These are phyloP conservation scores for Alnus rubra DNA, from an alignment of 306 rosid species.

Conservation along the genomic window DNA sequence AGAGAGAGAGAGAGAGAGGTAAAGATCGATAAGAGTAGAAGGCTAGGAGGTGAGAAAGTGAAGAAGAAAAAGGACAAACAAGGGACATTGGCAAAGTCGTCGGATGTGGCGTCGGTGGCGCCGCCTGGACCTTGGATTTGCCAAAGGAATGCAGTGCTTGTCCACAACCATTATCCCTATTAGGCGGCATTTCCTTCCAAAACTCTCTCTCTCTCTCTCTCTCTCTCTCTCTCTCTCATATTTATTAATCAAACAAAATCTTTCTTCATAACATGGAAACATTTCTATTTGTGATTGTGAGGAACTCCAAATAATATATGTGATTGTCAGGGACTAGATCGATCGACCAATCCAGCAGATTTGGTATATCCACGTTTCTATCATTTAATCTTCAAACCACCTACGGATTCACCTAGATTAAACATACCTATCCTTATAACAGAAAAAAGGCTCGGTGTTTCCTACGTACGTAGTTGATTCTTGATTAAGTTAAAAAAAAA, in stretches of 20 bases:
- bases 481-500: background rate
- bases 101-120: slow-evolving; percentile 58
- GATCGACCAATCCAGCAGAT: background rate
- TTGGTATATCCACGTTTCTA: background rate
- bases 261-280: slow-evolving; percentile 3
- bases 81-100: slow-evolving; percentile 61
- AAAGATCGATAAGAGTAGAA: slow-evolving; percentile 2
- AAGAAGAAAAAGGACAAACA: slow-evolving; percentile 40
- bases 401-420: background rate
- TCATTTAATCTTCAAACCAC: background rate
- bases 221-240: background rate
- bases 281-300: background rate
- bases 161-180: slow-evolving; percentile 34
- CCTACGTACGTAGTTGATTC: background rate
- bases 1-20: background rate
- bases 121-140: slow-evolving; percentile 86
- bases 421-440: too few species aligned
- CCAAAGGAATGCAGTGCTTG: slow-evolving; percentile 81
- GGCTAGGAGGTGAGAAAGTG: background rate
- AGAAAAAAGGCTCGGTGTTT: background rate
- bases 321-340: background rate
- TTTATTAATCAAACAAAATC: background rate
- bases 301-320: too few species aligned
- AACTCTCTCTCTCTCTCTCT: background rate
- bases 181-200: slow-evolving; percentile 46